Evolutionary conservation across 176 grass and related monocot genomes (phyloP).

Genomic region (Lolium multiflorum): DNA sequence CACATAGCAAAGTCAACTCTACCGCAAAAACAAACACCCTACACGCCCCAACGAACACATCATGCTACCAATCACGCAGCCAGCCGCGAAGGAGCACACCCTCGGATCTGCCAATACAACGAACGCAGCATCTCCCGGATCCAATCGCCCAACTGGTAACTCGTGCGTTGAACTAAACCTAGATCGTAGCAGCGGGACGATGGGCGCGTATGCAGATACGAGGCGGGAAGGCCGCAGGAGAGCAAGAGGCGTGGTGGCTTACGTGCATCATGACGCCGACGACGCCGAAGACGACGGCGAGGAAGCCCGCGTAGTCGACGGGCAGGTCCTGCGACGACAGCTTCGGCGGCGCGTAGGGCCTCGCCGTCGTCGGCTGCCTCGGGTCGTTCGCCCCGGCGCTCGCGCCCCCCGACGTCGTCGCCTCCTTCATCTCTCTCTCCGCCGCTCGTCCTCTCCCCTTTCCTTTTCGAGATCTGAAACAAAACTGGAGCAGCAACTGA

Average conservation of each 20-base stretch:
- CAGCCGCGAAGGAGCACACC: neutral
- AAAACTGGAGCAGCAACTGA: slow-evolving; percentile 3
- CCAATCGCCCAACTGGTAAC: neutral
- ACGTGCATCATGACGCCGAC: slow-evolving; percentile 92
- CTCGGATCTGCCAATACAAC: slow-evolving; percentile 36
- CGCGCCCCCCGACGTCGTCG: slow-evolving; percentile 51
- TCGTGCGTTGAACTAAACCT: neutral
- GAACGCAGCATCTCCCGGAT: slow-evolving; percentile 15
- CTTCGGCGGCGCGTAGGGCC: slow-evolving; percentile 72
- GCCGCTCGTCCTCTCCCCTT: neutral
- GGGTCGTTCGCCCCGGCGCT: slow-evolving; percentile 60
- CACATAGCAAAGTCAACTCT: slow-evolving; percentile 6
- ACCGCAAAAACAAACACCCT: neutral
- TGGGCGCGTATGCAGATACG: no score
- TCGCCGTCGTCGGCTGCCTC: slow-evolving; percentile 75
- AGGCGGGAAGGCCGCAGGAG: no score
- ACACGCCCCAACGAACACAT: neutral
- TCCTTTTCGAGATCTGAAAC: neutral
- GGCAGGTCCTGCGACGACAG: slow-evolving; percentile 85
- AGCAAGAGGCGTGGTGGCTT: no score
- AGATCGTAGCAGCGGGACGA: no score
- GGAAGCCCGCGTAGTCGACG: slow-evolving; percentile 89
- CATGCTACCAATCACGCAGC: neutral
- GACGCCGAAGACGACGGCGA: slow-evolving; percentile 89
- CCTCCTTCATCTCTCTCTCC: slow-evolving; percentile 40